Conservation (phyloP, 371 early-diverging fungal species). For the Mortierella sp. region DNA sequence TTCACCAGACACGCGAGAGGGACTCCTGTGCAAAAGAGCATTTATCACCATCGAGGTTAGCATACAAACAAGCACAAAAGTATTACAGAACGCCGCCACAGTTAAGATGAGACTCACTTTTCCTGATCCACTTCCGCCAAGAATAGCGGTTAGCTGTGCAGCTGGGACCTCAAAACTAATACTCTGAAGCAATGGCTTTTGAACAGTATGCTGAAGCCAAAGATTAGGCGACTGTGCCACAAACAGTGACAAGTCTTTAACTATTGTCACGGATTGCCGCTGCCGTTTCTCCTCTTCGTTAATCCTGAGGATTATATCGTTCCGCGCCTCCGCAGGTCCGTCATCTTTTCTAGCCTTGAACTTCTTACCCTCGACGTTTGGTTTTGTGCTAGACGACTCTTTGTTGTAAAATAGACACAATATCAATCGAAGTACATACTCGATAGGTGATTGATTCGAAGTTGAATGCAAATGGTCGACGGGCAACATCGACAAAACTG, state of each 20-base stretch:
- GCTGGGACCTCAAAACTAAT: constrained; percentile 62
- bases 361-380: too few species aligned
- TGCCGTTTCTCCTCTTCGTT: too few species aligned
- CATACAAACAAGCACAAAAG: too few species aligned
- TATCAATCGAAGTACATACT: constrained; percentile 18
- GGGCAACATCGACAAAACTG: not conserved
- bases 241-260: too few species aligned
- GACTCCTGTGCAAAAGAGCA: constrained; percentile 37
- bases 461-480: not conserved
- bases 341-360: too few species aligned
- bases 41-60: not conserved
- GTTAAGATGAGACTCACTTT: constrained; percentile 49
- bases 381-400: too few species aligned
- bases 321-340: too few species aligned
- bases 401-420: too few species aligned
- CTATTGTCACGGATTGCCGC: too few species aligned
- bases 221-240: too few species aligned
- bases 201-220: constrained; percentile 1
- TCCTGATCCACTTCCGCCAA: constrained; percentile 75
- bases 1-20: constrained; percentile 18
- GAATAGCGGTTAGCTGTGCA: constrained; percentile 70
- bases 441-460: not conserved
- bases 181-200: constrained; percentile 53
- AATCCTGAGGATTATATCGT: too few species aligned
- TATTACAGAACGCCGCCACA: too few species aligned